Evolutionary conservation across 2,329 filamentous ascomycete genomes (phyloP), one percentile per base, ranked within the genome.

Genomic region (Botrytis sinoallii): DNA sequence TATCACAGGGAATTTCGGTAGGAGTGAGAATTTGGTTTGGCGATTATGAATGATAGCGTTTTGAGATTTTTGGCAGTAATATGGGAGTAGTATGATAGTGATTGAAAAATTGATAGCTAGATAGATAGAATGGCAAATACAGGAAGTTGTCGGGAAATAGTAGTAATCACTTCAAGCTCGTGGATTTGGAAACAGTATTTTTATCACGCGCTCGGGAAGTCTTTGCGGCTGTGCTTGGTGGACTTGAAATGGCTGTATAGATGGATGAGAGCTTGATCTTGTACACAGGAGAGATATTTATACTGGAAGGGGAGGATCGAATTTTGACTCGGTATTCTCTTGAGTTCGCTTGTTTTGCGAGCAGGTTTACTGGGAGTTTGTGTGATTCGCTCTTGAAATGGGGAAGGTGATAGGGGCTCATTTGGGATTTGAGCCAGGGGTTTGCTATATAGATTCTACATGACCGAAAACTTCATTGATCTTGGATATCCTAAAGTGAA

Each of bases 321-420:
- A n/a, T 52, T 52, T 52, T n/a, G 22, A 25, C 10, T n/a, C 10
- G 22, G 25, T 14, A 52, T 52, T 52, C 5, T n/a, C 22, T 55
- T n/a, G 48, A 16, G 12, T 12, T 55, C 14, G 12, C 48, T 16
- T 55, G 12, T n/a, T 55, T 14, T 7, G 25, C 6, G 48, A 12
- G 12, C 0, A 2, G 8, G 5, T n/a, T 55, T n/a, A n/a, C 48
- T n/a, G 25, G 25, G 1, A 6, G 0, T 55, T 4, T 52, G 6
- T 12, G n/a, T 16, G 52, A 18, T 55, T 55, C 6, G 14, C 14
- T 55, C 0, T n/a, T 2, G n/a, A 18, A 4, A 6, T 55, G 25
- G 4, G 12, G 25, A n/a, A n/a, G n/a, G n/a, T n/a, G n/a, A n/a
- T n/a, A n/a, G n/a, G n/a, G n/a, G n/a, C n/a, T n/a, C n/a, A n/a